These are phyloP conservation scores for Pilatotrama ljubarskyi DNA, from an alignment of 768 basidiomycete species.

Conservation along the genomic window DNA sequence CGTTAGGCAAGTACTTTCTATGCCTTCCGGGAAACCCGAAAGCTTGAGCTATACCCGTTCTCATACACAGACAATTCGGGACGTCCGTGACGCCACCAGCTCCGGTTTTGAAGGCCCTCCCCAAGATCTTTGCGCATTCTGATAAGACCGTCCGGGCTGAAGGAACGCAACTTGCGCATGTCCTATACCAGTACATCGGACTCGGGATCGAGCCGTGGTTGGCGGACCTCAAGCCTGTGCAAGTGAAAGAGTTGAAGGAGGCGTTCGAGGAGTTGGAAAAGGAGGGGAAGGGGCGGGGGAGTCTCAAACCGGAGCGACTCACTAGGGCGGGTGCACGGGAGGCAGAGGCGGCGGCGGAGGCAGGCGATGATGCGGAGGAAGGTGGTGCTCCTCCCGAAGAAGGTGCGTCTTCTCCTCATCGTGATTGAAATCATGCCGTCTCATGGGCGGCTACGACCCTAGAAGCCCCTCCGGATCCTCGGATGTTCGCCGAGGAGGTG, in stretches of 20 bases:
- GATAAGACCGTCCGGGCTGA: constrained; percentile 97
- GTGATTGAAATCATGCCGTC: not conserved
- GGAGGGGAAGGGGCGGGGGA: constrained; percentile 83
- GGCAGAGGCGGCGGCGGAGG: constrained; percentile 47
- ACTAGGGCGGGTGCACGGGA: constrained; percentile 80
- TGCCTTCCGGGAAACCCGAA: no score
- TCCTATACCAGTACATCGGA: constrained; percentile 83
- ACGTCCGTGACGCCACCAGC: constrained; percentile 69
- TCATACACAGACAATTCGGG: constrained; percentile 68
- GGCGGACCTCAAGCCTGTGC: constrained; percentile 91
- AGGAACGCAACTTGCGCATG: constrained; percentile 73
- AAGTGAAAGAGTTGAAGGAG: constrained; percentile 94
- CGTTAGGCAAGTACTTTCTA: constrained; percentile 76
- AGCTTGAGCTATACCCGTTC: constrained; percentile 11
- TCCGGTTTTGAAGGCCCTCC: constrained; percentile 80
- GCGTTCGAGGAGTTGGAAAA: constrained; percentile 82
- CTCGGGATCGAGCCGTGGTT: constrained; percentile 81
- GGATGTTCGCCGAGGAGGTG: constrained; percentile 76
- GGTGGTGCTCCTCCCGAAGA: constrained; percentile 39
- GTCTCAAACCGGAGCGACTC: constrained; percentile 72
- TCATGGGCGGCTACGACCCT: constrained; percentile 11
- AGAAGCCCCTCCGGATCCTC: constrained; percentile 71
- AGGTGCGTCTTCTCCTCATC: constrained; percentile 39
- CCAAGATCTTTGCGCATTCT: constrained; percentile 92
- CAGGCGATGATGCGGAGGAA: constrained; percentile 39